These are phyloP conservation scores for Syzygium malaccense DNA, from an alignment of 441 rosid species.

Conservation along the genomic window DNA sequence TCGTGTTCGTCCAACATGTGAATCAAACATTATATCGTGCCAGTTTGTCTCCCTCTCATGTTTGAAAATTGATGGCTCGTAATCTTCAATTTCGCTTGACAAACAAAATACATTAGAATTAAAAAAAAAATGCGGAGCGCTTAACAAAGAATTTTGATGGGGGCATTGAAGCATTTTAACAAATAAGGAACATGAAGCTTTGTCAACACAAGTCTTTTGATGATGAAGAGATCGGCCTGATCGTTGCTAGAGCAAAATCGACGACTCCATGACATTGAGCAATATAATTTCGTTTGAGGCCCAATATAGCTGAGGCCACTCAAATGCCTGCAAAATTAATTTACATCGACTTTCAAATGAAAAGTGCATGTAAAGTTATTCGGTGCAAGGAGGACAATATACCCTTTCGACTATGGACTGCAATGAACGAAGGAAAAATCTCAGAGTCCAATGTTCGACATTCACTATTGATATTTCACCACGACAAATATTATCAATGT, in stretches of 20 bases:
- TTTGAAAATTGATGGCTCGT: neutral
- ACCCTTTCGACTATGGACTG: neutral
- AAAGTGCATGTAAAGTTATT: neutral
- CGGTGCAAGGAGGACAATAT: neutral
- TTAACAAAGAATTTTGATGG: neutral
- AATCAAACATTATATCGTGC: neutral
- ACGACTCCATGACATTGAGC: neutral
- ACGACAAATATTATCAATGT: neutral
- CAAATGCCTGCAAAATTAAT: neutral
- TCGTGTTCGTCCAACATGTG: neutral
- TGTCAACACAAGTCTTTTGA: neutral
- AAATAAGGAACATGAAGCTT: neutral
- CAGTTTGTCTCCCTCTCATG: neutral
- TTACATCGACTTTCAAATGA: neutral
- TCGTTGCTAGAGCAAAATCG: neutral
- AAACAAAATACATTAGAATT: neutral
- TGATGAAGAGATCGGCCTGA: neutral
- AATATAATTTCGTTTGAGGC: neutral
- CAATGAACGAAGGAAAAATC: neutral
- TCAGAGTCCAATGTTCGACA: neutral
- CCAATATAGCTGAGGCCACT: neutral
- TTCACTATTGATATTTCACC: neutral
- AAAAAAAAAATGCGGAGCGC: neutral
- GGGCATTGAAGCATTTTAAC: neutral
- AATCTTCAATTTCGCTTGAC: neutral